phyloP scores from a whole-genome alignment of 306 rosid genomes.

The Prunus kanzakura region DNA sequence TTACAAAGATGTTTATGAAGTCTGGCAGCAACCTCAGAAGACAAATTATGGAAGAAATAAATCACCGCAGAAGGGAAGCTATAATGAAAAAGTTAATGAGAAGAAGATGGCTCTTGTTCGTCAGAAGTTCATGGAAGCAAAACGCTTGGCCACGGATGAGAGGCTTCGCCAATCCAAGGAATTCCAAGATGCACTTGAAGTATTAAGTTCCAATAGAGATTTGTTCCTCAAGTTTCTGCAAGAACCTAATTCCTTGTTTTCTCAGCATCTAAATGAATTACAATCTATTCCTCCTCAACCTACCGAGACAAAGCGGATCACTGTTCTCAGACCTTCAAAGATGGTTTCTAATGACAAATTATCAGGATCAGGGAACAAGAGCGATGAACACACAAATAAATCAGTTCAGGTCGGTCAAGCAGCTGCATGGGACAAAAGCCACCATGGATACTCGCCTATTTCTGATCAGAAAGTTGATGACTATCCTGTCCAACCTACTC shows the following conservation, averaged over 20 bases:
- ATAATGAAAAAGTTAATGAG: constrained; percentile 44
- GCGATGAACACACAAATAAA: constrained; percentile 41
- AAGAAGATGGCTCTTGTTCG: constrained; percentile 69
- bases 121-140: constrained; percentile 71
- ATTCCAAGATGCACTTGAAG: constrained; percentile 75
- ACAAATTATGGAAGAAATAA: constrained; percentile 46
- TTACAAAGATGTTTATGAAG: constrained; percentile 59
- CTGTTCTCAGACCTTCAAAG: constrained; percentile 85
- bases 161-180: constrained; percentile 63
- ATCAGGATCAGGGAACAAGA: constrained; percentile 40
- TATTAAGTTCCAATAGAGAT: constrained; percentile 78
- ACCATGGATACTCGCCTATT: constrained; percentile 31
- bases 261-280: constrained; percentile 52
- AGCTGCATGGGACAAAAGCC: constrained; percentile 45
- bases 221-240: constrained; percentile 63
- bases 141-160: constrained; percentile 61
- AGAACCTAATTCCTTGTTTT: constrained; percentile 48
- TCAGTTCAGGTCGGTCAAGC: constrained; percentile 38
- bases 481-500: constrained; percentile 62
- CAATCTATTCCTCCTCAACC: constrained; percentile 44
- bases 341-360: constrained; percentile 49
- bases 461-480: constrained; percentile 53
- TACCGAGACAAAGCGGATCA: constrained; percentile 61
- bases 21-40: constrained; percentile 68
- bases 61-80: constrained; percentile 60